Percentiles rank a stretch among this genome's conserved stretches.
Evolutionary conservation across 371 early-diverging fungal species (phyloP).

Genomic region (Catenaria anguillulae): DNA sequence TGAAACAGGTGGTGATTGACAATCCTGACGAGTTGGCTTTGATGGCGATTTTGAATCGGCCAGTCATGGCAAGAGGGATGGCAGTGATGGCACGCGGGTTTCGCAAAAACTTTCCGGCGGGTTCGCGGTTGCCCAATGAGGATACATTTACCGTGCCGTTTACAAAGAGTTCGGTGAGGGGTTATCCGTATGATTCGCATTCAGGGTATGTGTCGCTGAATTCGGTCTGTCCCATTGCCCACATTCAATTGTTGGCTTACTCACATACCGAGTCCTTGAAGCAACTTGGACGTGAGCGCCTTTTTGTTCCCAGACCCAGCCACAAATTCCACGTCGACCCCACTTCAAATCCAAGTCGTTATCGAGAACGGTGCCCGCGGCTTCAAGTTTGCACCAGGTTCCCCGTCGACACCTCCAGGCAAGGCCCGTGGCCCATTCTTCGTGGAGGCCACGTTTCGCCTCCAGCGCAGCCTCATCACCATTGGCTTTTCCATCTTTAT

Average conservation of each 20-base stretch:
- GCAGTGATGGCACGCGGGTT: neutral
- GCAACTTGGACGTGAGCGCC: conserved; percentile 1
- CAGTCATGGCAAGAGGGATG: neutral
- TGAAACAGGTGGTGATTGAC: neutral
- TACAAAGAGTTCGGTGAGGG: neutral
- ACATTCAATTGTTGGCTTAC: neutral
- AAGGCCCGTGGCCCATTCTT: conserved; percentile 36
- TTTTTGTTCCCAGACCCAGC: neutral
- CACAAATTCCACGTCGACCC: neutral
- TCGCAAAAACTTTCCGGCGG: neutral
- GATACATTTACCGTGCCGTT: neutral
- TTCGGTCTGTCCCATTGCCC: neutral
- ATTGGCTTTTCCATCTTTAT: conserved; percentile 7
- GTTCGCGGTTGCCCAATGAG: neutral
- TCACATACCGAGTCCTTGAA: too few species aligned
- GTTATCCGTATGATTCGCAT: conserved; percentile 2
- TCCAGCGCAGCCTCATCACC: neutral
- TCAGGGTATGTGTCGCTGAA: neutral
- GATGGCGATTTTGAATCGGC: neutral
- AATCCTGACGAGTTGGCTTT: neutral
- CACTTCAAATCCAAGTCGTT: neutral
- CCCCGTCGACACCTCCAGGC: conserved; percentile 16
- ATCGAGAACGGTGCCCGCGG: neutral
- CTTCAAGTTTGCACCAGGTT: neutral
- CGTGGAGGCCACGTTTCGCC: conserved; percentile 8